A percentile compares a stretch with the other conserved stretches of the same genome.
phyloP scores from a whole-genome alignment of 345 rosid genomes.

The Arabidopsis arenosa region DNA sequence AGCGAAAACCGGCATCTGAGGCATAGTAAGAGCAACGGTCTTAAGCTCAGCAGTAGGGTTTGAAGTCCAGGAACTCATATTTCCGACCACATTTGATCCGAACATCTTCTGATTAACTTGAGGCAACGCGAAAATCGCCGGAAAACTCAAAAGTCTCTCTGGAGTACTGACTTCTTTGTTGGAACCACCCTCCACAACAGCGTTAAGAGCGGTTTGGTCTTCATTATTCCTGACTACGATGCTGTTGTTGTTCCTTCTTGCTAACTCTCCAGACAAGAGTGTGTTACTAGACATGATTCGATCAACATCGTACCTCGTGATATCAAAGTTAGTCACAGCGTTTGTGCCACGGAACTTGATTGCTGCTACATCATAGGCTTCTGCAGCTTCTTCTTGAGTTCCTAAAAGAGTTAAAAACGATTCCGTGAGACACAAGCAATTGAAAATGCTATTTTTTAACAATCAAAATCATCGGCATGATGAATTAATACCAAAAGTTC shows the following conservation, averaged over 20 bases:
- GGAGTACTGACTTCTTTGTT: slow-evolving; percentile 59
- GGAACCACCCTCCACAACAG: slow-evolving; percentile 60
- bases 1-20: slow-evolving; percentile 81
- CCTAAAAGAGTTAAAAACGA: slow-evolving; percentile 49
- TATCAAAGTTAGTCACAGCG: slow-evolving; percentile 94
- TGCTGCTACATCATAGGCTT: slow-evolving; percentile 94
- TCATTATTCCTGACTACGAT: slow-evolving; percentile 35
- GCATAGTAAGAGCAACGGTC: slow-evolving; percentile 56
- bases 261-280: slow-evolving; percentile 80
- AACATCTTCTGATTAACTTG: slow-evolving; percentile 57
- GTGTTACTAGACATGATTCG: slow-evolving; percentile 82
- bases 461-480: not conserved
- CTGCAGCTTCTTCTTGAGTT: slow-evolving; percentile 98
- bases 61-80: slow-evolving; percentile 56
- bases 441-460: not conserved
- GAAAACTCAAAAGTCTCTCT: slow-evolving; percentile 51
- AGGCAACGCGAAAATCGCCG: slow-evolving; percentile 60
- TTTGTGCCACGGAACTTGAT: slow-evolving; percentile 89
- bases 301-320: slow-evolving; percentile 79
- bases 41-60: slow-evolving; percentile 60
- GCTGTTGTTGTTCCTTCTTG: slow-evolving; percentile 62
- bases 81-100: slow-evolving; percentile 43
- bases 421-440: slow-evolving; percentile 20
- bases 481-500: slow-evolving; percentile 84
- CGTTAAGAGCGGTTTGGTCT: slow-evolving; percentile 52